These are phyloP conservation scores for Cucumis cinereus DNA, from an alignment of 306 rosid species.

Conservation along the genomic window DNA sequence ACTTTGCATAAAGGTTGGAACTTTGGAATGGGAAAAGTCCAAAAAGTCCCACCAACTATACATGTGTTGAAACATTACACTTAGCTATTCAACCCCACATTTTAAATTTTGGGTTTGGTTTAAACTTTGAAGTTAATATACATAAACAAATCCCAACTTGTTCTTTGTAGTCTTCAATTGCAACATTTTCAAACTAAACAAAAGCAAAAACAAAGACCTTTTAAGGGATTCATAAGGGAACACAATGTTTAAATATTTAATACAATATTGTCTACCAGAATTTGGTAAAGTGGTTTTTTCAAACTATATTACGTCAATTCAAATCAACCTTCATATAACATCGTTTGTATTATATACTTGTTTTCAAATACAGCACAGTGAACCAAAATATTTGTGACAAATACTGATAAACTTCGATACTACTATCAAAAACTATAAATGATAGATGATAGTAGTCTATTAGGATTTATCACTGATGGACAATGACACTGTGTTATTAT, in stretches of 20 bases:
- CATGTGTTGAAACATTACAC: not conserved
- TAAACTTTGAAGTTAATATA: not conserved
- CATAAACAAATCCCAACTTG: not conserved
- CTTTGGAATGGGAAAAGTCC: not conserved
- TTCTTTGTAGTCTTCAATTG: not conserved
- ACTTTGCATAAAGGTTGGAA: not conserved
- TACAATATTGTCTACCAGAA: not conserved
- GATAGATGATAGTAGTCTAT: too few species aligned
- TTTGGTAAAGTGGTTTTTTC: not conserved
- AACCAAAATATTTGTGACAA: too few species aligned
- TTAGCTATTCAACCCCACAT: not conserved
- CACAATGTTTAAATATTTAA: not conserved
- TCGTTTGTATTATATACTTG: too few species aligned
- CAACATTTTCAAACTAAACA: not conserved
- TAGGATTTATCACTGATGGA: too few species aligned
- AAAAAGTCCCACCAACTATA: not conserved
- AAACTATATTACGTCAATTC: not conserved
- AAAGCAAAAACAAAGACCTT: not conserved
- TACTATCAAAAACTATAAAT: too few species aligned
- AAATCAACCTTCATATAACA: not conserved
- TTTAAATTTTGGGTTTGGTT: not conserved
- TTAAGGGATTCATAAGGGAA: not conserved
- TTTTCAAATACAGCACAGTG: too few species aligned
- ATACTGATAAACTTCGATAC: too few species aligned
- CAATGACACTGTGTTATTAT: too few species aligned